Conservation (phyloP, 169 alveolate genomes). For the Plasmodium knowlesi region DNA sequence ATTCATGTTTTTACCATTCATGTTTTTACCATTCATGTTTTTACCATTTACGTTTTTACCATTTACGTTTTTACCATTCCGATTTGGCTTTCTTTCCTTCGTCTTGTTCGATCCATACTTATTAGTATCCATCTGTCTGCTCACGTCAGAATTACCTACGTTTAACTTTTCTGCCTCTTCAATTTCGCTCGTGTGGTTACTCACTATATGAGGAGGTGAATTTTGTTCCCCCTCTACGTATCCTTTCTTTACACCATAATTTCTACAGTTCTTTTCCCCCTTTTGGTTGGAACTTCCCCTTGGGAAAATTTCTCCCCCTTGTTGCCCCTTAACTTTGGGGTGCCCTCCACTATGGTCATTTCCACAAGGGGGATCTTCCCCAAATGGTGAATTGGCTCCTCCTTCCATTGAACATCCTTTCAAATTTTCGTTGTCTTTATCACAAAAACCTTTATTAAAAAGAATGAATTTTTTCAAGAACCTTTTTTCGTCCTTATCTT, state of each 20-base stretch:
- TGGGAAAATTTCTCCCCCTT: not conserved
- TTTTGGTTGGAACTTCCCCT: not conserved
- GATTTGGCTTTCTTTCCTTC: not conserved
- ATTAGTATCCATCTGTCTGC: not conserved
- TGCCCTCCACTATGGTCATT: not conserved
- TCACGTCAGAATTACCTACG: not conserved
- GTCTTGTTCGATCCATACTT: not conserved
- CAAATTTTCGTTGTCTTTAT: not conserved
- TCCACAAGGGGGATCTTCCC: not conserved
- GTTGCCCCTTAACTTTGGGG: not conserved
- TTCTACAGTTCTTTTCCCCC: not conserved
- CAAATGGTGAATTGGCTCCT: not conserved
- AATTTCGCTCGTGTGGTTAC: not conserved
- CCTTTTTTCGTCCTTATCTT: not conserved
- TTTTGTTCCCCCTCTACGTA: not conserved
- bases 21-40: too few relatives aligned
- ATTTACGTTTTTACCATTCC: not conserved
- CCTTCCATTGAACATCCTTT: not conserved
- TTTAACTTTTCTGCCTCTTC: not conserved
- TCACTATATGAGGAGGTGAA: not conserved
- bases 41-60: too few relatives aligned
- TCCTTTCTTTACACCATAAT: not conserved
- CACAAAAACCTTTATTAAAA: not conserved
- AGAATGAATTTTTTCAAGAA: not conserved
- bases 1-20: too few relatives aligned